A percentile compares a stretch with the other conserved stretches of the same genome.
Conservation (phyloP, 768 basidiomycete species). For the Tulasnella sp. region DNA sequence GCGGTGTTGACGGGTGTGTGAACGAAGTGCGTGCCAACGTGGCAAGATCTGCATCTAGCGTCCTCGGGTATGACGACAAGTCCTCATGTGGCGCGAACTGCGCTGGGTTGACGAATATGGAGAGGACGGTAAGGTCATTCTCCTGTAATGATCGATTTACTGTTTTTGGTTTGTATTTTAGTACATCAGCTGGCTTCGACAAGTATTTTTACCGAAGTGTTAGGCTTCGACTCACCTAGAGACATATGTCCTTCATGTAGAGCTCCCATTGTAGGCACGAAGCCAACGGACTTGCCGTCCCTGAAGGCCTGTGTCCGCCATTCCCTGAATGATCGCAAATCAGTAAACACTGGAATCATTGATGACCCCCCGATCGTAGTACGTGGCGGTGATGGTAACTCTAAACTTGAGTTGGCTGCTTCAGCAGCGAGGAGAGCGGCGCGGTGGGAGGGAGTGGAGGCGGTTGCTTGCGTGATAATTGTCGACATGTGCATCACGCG, state of each 20-base stretch:
- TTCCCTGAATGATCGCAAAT: constrained; percentile 49
- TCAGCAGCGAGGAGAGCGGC: too few relatives aligned
- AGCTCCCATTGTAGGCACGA: constrained; percentile 98
- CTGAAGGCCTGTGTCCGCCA: constrained; percentile 64
- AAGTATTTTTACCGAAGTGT: neutral
- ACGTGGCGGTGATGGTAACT: too few relatives aligned
- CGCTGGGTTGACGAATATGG: constrained; percentile 96
- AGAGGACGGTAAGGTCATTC: constrained; percentile 81
- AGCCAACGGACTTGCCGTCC: constrained; percentile 62
- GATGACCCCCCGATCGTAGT: too few relatives aligned
- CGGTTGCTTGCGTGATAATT: too few relatives aligned
- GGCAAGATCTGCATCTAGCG: constrained; percentile 62
- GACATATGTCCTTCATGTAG: constrained; percentile 88
- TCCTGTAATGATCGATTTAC: constrained; percentile 64
- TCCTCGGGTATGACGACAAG: constrained; percentile 81
- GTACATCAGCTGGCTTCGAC: constrained; percentile 50
- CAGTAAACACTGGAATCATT: constrained; percentile 32
- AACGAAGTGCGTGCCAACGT: constrained; percentile 38
- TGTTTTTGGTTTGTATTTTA: constrained; percentile 28
- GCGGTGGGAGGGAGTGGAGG: too few relatives aligned
- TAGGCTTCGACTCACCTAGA: constrained; percentile 48
- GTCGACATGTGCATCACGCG: too few relatives aligned
- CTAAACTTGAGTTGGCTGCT: too few relatives aligned
- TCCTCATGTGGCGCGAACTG: constrained; percentile 97
- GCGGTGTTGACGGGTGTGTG: constrained; percentile 14